Conservation (phyloP, 169 alveolate species). For the Perkinsus olseni region DNA sequence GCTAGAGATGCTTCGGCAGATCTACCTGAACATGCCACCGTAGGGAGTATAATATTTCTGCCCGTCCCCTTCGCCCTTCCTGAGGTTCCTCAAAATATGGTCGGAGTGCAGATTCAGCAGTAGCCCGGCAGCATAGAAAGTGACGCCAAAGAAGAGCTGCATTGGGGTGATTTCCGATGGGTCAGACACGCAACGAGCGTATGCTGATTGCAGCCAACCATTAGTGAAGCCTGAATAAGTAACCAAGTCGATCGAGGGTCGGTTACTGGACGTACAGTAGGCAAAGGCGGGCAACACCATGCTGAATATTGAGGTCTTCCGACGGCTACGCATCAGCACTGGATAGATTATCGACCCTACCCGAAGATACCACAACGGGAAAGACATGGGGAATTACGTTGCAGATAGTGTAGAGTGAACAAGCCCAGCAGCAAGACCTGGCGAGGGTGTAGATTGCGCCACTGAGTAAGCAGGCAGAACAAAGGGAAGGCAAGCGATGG, state of each 20-base stretch:
- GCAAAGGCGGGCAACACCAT: not conserved
- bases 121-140: not conserved
- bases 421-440: not conserved
- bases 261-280: not conserved
- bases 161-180: not conserved
- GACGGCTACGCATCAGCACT: not conserved
- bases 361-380: too few relatives aligned
- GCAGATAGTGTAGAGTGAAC: not conserved
- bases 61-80: not conserved
- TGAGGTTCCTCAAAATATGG: not conserved
- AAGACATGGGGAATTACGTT: not conserved
- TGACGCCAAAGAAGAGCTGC: not conserved
- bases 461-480: not conserved
- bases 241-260: not conserved
- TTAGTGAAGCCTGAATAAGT: not conserved
- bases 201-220: not conserved
- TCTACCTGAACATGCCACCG: not conserved
- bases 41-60: not conserved
- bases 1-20: too few relatives aligned
- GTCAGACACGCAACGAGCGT: not conserved
- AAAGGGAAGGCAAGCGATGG: not conserved
- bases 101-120: not conserved
- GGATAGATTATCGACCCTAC: not conserved
- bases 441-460: not conserved
- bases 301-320: not conserved